Evolutionary conservation across 2,329 filamentous ascomycete species (phyloP).

Genomic region (Fusarium kyushuense): DNA sequence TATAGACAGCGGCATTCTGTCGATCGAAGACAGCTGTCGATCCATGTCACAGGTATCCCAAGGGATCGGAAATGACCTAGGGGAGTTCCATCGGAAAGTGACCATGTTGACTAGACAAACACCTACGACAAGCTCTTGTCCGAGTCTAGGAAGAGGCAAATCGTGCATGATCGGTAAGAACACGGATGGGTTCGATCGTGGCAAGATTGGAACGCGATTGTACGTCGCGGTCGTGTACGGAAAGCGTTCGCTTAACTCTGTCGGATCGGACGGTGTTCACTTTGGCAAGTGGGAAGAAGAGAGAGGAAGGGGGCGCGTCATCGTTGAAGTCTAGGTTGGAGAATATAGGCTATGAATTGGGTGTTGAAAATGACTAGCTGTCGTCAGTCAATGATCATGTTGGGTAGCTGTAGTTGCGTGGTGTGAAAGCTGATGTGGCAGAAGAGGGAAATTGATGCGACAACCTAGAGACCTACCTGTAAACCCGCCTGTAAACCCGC

Average conservation of each 20-base stretch:
- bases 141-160: background rate
- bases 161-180: background rate
- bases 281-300: too few species aligned
- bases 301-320: background rate
- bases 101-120: background rate
- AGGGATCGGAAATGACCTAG: background rate
- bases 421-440: background rate
- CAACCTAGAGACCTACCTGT: background rate
- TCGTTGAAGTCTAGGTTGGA: background rate
- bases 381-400: background rate
- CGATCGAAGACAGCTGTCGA: background rate
- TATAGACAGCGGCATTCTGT: too few species aligned
- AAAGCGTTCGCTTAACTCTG: constrained; percentile 2
- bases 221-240: constrained; percentile 5
- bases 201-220: background rate
- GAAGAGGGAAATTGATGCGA: background rate
- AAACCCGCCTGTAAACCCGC: background rate
- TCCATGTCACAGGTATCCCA: background rate
- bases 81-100: background rate
- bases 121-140: background rate
- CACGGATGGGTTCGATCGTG: constrained; percentile 1
- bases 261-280: background rate
- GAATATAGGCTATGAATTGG: background rate
- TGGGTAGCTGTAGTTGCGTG: background rate
- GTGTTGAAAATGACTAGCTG: too few species aligned